Evolutionary conservation across 345 rosid genomes (phyloP), one percentile per base, ranked within the genome.

Genomic region (Sapria himalayana): DNA sequence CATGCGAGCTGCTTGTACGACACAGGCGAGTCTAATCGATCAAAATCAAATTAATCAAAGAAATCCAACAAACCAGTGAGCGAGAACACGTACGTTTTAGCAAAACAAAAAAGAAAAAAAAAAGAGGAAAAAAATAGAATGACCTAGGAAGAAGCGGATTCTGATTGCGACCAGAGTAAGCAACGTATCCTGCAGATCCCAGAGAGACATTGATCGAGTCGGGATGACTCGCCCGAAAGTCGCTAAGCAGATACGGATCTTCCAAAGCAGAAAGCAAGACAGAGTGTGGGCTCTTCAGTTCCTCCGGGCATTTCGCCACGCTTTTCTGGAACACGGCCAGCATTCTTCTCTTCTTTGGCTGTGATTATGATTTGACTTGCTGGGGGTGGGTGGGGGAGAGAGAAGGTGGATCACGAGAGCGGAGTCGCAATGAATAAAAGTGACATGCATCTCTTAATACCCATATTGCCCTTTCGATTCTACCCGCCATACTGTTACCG

Each of bases 111-210:
- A 25, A 43, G 32, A 2, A 16, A 25, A 29, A 4, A 4, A n/a
- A 27, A 36, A 5, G 14, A 3, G 22, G 3, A 0, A 9, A 6
- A 14, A 3, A 36, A 22, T 27, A 18, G 22, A 20, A 1, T 11
- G 9, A 80, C 95, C 86, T 73, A 20, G 99, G 99, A 20, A 80
- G 82, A 45, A 77, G 79, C 12, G 95, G 95, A 63, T 80, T 91
- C 55, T 71, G 84, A 35, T 55, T 67, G 10, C 71, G 59, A 35
- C 71, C 63, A 2, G 95, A 73, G 73, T 79, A 77, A 44, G 85
- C 75, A 17, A 91, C 39, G 57, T 66, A 13, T 31, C 93, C 99
- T 40, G 99, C 42, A 12, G 85, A 42, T 50, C 81, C 93, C 40
- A 89, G 70, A 56, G 71, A 79, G 69, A 77, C 63, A n/a, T 60